These are phyloP conservation scores for Samsoniella hepiali DNA, from an alignment of 2,329 filamentous ascomycete genomes.

Conservation along the genomic window DNA sequence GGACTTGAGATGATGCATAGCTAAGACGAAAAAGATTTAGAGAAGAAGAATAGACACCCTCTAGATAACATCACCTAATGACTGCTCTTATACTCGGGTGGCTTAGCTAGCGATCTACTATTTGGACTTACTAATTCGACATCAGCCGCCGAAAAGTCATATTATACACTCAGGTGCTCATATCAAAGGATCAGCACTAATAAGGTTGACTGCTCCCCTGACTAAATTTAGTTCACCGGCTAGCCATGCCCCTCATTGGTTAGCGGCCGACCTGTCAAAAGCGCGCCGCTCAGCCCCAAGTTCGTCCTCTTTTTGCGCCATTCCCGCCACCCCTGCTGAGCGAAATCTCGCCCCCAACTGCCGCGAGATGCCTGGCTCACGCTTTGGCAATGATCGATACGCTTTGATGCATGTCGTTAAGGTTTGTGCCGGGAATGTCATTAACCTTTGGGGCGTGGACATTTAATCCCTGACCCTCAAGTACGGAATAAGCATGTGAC, in stretches of 20 bases:
- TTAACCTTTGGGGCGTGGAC: too few species aligned
- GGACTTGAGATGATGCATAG: background rate
- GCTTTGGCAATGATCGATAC: too few species aligned
- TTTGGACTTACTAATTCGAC: background rate
- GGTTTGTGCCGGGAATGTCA: too few species aligned
- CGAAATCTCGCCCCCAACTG: too few species aligned
- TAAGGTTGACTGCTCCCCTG: background rate
- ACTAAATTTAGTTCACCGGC: background rate
- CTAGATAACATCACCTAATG: background rate
- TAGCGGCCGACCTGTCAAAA: background rate
- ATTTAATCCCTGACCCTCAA: too few species aligned
- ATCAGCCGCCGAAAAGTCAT: background rate
- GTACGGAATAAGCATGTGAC: too few species aligned
- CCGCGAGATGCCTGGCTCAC: too few species aligned
- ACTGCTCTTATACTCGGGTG: background rate
- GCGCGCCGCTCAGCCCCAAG: background rate
- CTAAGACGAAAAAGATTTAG: too few species aligned
- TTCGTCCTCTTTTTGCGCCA: background rate
- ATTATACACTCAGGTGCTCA: background rate
- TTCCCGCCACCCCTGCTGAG: background rate
- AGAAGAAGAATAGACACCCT: background rate
- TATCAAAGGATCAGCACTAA: slow-evolving; percentile 1
- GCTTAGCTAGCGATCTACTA: too few species aligned
- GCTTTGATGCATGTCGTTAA: too few species aligned
- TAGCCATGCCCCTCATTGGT: background rate